These are phyloP conservation scores for Wickerhamomyces rabaulensis DNA, from an alignment of 805 yeast species.

Conservation along the genomic window DNA sequence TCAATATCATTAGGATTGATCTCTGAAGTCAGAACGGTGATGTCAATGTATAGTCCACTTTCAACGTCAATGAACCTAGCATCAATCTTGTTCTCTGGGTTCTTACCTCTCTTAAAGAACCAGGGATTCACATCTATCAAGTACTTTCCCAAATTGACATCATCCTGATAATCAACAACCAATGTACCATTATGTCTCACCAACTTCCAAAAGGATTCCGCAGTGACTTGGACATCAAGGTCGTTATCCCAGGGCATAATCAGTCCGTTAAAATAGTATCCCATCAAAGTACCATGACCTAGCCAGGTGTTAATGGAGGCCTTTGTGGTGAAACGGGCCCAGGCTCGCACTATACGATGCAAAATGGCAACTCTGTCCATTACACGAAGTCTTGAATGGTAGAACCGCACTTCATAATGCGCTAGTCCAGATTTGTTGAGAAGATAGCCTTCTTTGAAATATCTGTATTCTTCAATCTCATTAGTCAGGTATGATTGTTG, in stretches of 20 bases:
- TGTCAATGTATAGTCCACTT: conserved; percentile 64
- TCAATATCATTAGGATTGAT: neutral
- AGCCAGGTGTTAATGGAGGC: conserved; percentile 39
- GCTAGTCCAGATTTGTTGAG: conserved; percentile 15
- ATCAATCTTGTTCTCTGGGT: conserved; percentile 58
- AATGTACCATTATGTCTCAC: conserved; percentile 6
- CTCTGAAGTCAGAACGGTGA: conserved; percentile 38
- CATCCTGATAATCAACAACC: conserved; percentile 13
- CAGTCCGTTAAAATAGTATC: conserved; percentile 62
- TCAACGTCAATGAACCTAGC: conserved; percentile 69
- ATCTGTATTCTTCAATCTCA: conserved; percentile 12
- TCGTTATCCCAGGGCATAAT: conserved; percentile 66
- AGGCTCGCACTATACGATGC: conserved; percentile 20
- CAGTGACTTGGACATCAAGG: conserved; percentile 58
- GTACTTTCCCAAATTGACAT: conserved; percentile 37
- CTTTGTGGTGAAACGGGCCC: conserved; percentile 18
- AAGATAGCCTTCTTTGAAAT: conserved; percentile 23
- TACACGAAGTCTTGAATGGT: conserved; percentile 9
- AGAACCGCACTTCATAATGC: conserved; percentile 23
- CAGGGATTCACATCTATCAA: conserved; percentile 39
- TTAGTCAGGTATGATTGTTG: neutral
- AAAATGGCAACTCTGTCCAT: conserved; percentile 19
- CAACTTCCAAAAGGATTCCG: conserved; percentile 9
- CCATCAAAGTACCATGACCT: conserved; percentile 60
- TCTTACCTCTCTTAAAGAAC: conserved; percentile 45